These are phyloP conservation scores for Tillandsia fasciculata DNA, from an alignment of 176 grass and related monocot species.

Conservation along the genomic window DNA sequence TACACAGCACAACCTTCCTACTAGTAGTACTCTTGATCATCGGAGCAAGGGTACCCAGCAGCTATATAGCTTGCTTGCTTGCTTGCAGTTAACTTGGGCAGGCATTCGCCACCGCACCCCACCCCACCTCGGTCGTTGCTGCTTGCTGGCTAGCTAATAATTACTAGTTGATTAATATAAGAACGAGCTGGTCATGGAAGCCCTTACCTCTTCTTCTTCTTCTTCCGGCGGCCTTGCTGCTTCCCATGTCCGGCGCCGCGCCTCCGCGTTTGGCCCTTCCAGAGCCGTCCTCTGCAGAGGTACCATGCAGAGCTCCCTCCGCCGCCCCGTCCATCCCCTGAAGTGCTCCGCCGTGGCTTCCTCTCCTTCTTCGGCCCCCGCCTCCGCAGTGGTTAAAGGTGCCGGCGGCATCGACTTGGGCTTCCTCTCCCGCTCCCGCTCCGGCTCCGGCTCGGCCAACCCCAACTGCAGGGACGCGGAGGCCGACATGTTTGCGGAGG, in stretches of 20 bases:
- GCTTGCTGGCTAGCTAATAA: no score
- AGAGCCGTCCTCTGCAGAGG: background rate
- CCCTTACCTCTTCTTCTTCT: background rate
- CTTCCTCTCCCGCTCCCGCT: background rate
- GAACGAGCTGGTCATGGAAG: background rate
- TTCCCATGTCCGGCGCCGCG: slow-evolving; percentile 13
- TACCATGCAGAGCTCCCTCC: slow-evolving; percentile 6
- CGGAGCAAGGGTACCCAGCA: no score
- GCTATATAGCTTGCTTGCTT: no score
- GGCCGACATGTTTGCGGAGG: slow-evolving; percentile 53
- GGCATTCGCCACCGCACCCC: no score
- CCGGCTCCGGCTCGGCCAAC: slow-evolving; percentile 10
- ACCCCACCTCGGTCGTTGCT: no score
- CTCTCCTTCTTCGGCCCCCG: background rate
- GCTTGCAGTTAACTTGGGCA: no score
- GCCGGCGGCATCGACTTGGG: background rate
- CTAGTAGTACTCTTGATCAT: no score
- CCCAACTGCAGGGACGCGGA: slow-evolving; percentile 21
- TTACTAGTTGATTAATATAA: no score
- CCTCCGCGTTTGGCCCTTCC: slow-evolving; percentile 25
- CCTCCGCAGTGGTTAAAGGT: background rate
- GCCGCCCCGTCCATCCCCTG: background rate
- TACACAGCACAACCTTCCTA: background rate
- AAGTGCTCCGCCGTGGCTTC: background rate
- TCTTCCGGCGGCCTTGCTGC: background rate